Base-by-base conservation (phyloP, 1,284 basidiomycete species). In the Naganishia albida region DNA sequence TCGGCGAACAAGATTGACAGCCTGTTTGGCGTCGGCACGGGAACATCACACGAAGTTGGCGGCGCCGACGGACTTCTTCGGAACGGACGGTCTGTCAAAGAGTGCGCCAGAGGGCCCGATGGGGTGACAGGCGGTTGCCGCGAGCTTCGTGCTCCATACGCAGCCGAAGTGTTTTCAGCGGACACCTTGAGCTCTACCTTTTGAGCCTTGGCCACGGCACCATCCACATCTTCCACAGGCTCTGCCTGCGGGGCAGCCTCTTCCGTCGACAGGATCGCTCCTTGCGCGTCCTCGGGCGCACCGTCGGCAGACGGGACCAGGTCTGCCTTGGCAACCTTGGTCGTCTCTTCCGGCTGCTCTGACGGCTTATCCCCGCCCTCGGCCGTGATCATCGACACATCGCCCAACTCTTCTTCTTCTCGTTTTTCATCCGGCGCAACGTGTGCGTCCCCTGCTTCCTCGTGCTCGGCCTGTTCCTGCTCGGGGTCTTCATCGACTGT, bases 1-100 rank as follows among this genome's bases (percentile, higher is more conserved):
- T 88, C 88, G 67, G 93, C 92, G 77, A 95, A 99, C 0, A 95
- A 88, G 73, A 97, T 90, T 15, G 91, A 94, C n/a, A 97, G 73
- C 23, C 83, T 75, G 73, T 84, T 81, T 62, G 77, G 65, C 6
- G 73, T 72, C 2, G 76, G 73, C 66, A 79, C 78, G 10, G 80
- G 78, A 7, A 60, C 62, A 28, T 68, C 67, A 18, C 46, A 55
- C 18, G 59, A 62, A 3, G 67, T 68, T 2, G 67, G 63, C 49
- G 67, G 67, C 26, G 62, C n/a, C 23, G 67, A 68, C 18, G 67
- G 67, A 38, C 49, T 54, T 20, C 67, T 46, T 8, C 67, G 63
- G 59, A 65, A 68, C 0, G 44, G 52, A 18, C 40, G 44, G 39
- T 57, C 30, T 28, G 50, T 46, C 28, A 65, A n/a, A 18, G 64